Percentiles rank a stretch among this genome's conserved stretches.
Evolutionary conservation across 164 flowering plant genomes (phyloP).

Genomic region (Stephania cephalantha): DNA sequence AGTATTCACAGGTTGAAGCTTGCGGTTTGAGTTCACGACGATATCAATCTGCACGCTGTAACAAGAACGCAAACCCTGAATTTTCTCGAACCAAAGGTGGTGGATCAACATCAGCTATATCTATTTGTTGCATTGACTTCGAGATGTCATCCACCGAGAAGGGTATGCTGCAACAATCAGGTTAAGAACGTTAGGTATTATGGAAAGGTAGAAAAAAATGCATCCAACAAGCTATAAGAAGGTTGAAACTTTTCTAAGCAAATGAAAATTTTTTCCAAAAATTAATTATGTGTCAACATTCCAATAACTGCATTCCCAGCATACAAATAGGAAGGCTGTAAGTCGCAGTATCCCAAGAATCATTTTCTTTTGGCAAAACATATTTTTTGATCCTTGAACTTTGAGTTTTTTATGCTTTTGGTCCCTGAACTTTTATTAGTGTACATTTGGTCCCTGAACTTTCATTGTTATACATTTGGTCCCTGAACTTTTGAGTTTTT

Average conservation of each 20-base stretch:
- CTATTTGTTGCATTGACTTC: conserved; percentile 71
- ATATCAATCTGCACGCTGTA: conserved; percentile 58
- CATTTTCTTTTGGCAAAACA: not conserved
- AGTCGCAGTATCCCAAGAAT: not conserved
- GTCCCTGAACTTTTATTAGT: too few relatives aligned
- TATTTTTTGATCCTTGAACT: too few relatives aligned
- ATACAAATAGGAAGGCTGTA: not conserved
- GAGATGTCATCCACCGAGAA: conserved; percentile 94
- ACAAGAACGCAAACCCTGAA: conserved; percentile 82
- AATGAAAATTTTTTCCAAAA: not conserved
- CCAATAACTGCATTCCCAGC: not conserved
- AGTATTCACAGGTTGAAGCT: conserved; percentile 24
- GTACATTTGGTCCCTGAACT: too few relatives aligned
- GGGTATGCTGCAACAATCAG: conserved; percentile 67
- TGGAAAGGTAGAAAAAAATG: not conserved
- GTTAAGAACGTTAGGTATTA: not conserved
- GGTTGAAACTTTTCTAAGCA: not conserved
- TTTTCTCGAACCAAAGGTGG: conserved; percentile 85
- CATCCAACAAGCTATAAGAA: not conserved
- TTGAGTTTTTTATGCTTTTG: too few relatives aligned
- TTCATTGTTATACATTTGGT: too few relatives aligned
- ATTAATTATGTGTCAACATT: not conserved
- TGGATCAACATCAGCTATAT: conserved; percentile 73
- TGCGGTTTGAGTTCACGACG: not conserved
- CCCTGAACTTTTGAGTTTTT: too few relatives aligned